phyloP scores from a whole-genome alignment of 108 stramenopile genomes.

The Cyclotella atomus region DNA sequence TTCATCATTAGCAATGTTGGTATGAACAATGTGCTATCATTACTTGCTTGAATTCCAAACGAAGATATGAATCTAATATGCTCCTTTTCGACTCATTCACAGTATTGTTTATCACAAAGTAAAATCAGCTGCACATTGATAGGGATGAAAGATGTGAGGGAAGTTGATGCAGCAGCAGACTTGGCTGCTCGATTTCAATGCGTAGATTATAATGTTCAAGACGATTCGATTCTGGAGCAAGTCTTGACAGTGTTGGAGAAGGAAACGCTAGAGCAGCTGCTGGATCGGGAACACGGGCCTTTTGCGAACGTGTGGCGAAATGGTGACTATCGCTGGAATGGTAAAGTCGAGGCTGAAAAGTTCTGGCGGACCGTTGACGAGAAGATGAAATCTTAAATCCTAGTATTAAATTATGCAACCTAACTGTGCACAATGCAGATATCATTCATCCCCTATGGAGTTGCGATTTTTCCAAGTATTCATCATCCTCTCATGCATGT shows the following conservation, averaged over 20 bases:
- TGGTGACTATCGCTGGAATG: slow-evolving; percentile 73
- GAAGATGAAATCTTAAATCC: too few relatives aligned
- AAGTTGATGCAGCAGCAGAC: slow-evolving; percentile 62
- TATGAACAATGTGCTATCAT: background rate
- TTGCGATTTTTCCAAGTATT: too few relatives aligned
- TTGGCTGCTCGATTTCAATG: slow-evolving; percentile 59
- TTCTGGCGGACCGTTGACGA: slow-evolving; percentile 57
- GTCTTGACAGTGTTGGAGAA: slow-evolving; percentile 56
- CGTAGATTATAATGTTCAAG: slow-evolving; percentile 25
- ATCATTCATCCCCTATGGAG: too few relatives aligned
- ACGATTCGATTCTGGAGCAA: slow-evolving; percentile 34
- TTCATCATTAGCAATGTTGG: slow-evolving; percentile 63
- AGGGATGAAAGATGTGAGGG: slow-evolving; percentile 70
- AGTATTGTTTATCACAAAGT: slow-evolving; percentile 62
- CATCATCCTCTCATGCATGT: too few relatives aligned
- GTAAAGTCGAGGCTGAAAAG: slow-evolving; percentile 45
- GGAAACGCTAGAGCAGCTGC: slow-evolving; percentile 30
- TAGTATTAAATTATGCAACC: too few relatives aligned
- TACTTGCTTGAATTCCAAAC: background rate
- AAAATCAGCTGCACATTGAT: slow-evolving; percentile 78
- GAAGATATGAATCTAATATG: too few relatives aligned
- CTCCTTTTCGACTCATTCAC: background rate
- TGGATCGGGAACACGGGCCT: slow-evolving; percentile 62
- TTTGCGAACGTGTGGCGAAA: slow-evolving; percentile 66
- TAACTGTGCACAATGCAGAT: too few relatives aligned